Conservation (phyloP, 192 early-diverging fungal genomes). For the Dissophora ornata region DNA sequence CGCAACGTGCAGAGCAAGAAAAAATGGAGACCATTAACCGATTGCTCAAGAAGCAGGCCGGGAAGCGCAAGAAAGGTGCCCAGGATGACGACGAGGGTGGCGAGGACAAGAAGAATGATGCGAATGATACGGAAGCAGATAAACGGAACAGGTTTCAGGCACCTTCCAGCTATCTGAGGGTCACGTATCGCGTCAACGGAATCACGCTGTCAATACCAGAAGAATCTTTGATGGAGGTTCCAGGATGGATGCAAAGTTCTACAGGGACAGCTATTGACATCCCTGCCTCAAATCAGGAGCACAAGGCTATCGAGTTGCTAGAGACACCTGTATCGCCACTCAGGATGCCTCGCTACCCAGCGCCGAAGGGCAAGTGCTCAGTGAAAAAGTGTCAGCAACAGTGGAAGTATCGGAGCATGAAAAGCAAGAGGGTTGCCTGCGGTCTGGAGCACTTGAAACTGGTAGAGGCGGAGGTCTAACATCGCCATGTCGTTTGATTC, state of each 20-base stretch:
- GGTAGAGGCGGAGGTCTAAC: slow-evolving; percentile 29
- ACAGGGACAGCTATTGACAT: too few relatives aligned
- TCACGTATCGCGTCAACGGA: slow-evolving; percentile 46
- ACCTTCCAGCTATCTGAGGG: slow-evolving; percentile 51
- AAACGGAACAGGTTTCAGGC: slow-evolving; percentile 20
- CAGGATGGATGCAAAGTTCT: slow-evolving; percentile 30
- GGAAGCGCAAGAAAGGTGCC: slow-evolving; percentile 70
- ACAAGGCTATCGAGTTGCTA: slow-evolving; percentile 17
- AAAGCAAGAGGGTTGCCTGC: slow-evolving; percentile 65
- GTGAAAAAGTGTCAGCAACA: slow-evolving; percentile 57
- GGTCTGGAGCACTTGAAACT: slow-evolving; percentile 67
- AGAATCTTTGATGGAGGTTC: slow-evolving; percentile 35
- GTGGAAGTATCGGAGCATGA: slow-evolving; percentile 66
- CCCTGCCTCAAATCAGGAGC: background rate
- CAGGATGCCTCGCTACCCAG: slow-evolving; percentile 59
- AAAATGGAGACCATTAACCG: slow-evolving; percentile 83
- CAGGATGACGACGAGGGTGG: slow-evolving; percentile 69
- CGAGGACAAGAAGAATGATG: slow-evolving; percentile 53
- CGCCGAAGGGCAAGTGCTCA: slow-evolving; percentile 58
- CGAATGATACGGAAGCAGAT: background rate
- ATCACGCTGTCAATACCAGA: slow-evolving; percentile 55
- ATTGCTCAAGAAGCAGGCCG: slow-evolving; percentile 83
- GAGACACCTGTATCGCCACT: slow-evolving; percentile 36
- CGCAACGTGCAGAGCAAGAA: slow-evolving; percentile 81
- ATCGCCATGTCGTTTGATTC: too few relatives aligned